A percentile compares a stretch with the other conserved stretches of the same genome.
Conservation (phyloP, 2,329 filamentous ascomycete genomes). For the Aspergillus clavatus region DNA sequence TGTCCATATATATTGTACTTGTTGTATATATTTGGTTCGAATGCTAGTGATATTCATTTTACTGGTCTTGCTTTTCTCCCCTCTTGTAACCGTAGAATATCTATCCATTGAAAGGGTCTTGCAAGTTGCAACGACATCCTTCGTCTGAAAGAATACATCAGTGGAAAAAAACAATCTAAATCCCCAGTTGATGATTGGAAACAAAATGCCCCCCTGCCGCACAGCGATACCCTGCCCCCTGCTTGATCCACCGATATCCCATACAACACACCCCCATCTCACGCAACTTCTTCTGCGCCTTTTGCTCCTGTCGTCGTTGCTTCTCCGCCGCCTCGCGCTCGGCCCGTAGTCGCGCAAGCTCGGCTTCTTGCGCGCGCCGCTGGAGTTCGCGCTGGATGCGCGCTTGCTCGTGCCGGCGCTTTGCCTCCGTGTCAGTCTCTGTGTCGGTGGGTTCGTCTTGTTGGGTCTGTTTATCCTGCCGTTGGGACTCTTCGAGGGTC, state of each 20-base stretch:
- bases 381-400: slow-evolving; percentile 17
- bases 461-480: not conserved
- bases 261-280: slow-evolving; percentile 51
- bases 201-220: slow-evolving; percentile 57
- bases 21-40: not conserved
- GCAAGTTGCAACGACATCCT: no score
- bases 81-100: no score
- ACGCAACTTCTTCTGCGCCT: slow-evolving; percentile 46
- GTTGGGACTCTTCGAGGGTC: not conserved
- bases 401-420: slow-evolving; percentile 27
- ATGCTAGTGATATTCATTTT: not conserved
- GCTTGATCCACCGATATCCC: slow-evolving; percentile 60
- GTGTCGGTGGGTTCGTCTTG: not conserved
- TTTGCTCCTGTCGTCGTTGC: slow-evolving; percentile 36
- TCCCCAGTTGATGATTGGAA: slow-evolving; percentile 26
- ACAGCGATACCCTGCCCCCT: slow-evolving; percentile 57
- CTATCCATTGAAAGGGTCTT: no score
- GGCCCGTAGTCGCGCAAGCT: slow-evolving; percentile 38
- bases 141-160: no score
- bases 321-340: slow-evolving; percentile 36
- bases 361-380: slow-evolving; percentile 27
- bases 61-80: no score
- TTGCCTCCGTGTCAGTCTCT: slow-evolving; percentile 3
- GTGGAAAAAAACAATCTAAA: not conserved
- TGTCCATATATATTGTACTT: not conserved